Percentiles rank a stretch among this genome's conserved stretches.
These are phyloP conservation scores for Cunninghamia lanceolata DNA, from an alignment of 75 land plant species.

Conservation along the genomic window DNA sequence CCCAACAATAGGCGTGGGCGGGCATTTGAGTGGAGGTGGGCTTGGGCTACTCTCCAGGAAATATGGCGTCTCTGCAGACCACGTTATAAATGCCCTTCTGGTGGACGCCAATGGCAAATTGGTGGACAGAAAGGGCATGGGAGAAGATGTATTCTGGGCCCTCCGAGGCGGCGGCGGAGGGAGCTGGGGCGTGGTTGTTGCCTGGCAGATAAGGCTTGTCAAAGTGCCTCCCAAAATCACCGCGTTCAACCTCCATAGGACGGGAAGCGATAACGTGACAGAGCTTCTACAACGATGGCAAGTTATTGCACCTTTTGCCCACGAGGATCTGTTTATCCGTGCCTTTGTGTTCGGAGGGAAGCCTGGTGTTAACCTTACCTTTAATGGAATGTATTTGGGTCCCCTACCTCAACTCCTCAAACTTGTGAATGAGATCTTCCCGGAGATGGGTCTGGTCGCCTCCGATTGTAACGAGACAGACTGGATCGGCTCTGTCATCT, in stretches of 20 bases:
- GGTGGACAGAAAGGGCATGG: slow-evolving; percentile 29
- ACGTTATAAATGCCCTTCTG: slow-evolving; percentile 33
- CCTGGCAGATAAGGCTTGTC: slow-evolving; percentile 34
- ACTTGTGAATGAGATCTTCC: slow-evolving; percentile 8
- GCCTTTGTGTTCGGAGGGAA: slow-evolving; percentile 13
- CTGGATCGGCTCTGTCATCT: slow-evolving; percentile 20
- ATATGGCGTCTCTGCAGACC: slow-evolving; percentile 31
- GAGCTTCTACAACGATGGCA: slow-evolving; percentile 40
- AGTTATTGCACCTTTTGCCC: slow-evolving; percentile 6
- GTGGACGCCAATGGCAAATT: slow-evolving; percentile 24
- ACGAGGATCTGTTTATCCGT: slow-evolving; percentile 23
- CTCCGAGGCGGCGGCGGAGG: slow-evolving; percentile 48
- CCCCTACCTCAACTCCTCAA: slow-evolving; percentile 9
- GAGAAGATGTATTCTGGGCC: slow-evolving; percentile 47
- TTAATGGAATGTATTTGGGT: slow-evolving; percentile 27
- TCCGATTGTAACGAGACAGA: slow-evolving; percentile 23
- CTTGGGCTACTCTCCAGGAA: slow-evolving; percentile 27
- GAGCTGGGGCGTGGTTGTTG: slow-evolving; percentile 26
- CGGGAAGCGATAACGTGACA: slow-evolving; percentile 9
- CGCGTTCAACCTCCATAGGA: slow-evolving; percentile 19
- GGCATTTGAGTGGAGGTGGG: slow-evolving; percentile 45
- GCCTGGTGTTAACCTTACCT: background rate
- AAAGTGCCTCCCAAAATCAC: slow-evolving; percentile 32
- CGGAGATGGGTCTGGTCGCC: slow-evolving; percentile 4
- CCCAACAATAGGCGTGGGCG: slow-evolving; percentile 47